Evolutionary conservation across 2,329 filamentous ascomycete species (phyloP).

Genomic region (Alternaria sp.): DNA sequence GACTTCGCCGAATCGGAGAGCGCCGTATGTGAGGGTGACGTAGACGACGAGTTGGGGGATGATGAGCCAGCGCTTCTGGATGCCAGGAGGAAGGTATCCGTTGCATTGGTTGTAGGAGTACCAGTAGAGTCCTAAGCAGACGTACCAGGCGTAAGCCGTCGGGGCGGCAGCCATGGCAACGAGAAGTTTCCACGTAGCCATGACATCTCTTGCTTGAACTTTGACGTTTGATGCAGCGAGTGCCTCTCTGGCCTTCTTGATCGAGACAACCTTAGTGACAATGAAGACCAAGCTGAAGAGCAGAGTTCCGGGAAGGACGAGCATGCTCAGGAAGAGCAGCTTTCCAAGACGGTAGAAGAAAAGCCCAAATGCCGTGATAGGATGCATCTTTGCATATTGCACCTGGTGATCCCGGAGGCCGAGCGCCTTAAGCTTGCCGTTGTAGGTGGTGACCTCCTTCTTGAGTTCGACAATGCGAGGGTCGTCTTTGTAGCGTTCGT

Average conservation of each 20-base stretch:
- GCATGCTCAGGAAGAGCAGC: constrained; percentile 75
- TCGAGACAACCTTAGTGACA: constrained; percentile 45
- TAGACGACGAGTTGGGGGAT: constrained; percentile 79
- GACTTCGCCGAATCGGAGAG: constrained; percentile 93
- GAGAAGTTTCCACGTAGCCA: constrained; percentile 52
- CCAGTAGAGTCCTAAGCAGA: constrained; percentile 40
- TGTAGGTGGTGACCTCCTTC: constrained; percentile 81
- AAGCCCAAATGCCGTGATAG: constrained; percentile 74
- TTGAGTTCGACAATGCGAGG: constrained; percentile 79
- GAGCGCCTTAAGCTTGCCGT: constrained; percentile 82
- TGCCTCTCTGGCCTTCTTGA: constrained; percentile 47
- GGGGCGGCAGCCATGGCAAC: constrained; percentile 49
- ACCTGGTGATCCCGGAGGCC: constrained; percentile 94
- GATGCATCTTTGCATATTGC: constrained; percentile 84
- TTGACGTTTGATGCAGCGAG: constrained; percentile 51
- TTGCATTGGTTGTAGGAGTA: constrained; percentile 70
- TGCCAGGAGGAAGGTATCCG: constrained; percentile 79
- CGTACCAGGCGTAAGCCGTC: constrained; percentile 41
- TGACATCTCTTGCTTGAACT: constrained; percentile 48
- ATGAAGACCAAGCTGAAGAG: constrained; percentile 70
- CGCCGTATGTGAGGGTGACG: constrained; percentile 87
- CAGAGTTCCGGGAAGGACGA: constrained; percentile 82
- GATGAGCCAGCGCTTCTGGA: constrained; percentile 70
- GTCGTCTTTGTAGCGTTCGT: constrained; percentile 90
- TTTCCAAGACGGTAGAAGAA: constrained; percentile 83